Evolutionary conservation across 805 yeast species (phyloP).

Genomic region (Cyberlindnera subsufficiens): DNA sequence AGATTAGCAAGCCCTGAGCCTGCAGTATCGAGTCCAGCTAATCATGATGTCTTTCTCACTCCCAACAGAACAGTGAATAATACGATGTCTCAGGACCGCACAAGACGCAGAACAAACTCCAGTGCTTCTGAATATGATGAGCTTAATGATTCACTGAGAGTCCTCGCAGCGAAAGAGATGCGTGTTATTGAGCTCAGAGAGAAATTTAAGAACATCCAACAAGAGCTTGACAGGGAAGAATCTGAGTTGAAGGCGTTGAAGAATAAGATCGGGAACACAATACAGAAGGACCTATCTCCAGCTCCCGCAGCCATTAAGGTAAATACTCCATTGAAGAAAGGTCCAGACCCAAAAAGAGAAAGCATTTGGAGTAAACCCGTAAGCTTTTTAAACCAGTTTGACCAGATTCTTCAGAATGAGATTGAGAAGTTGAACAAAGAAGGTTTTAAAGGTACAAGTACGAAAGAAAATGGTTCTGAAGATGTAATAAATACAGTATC

Average conservation of each 20-base stretch:
- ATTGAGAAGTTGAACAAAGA: constrained; percentile 43
- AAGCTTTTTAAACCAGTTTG: constrained; percentile 60
- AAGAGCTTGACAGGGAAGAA: constrained; percentile 36
- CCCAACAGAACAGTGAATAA: constrained; percentile 5
- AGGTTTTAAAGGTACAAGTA: constrained; percentile 11
- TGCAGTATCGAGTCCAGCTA: neutral
- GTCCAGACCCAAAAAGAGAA: constrained; percentile 9
- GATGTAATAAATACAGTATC: constrained; percentile 33
- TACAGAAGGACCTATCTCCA: constrained; percentile 21
- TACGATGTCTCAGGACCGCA: neutral
- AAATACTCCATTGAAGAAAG: neutral
- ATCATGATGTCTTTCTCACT: neutral
- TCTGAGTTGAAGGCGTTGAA: constrained; percentile 28
- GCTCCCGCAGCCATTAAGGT: constrained; percentile 3
- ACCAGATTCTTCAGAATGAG: constrained; percentile 59
- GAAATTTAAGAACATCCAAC: constrained; percentile 40
- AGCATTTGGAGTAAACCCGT: constrained; percentile 50
- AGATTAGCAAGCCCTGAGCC: neutral
- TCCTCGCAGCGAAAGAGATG: constrained; percentile 65
- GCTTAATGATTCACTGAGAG: constrained; percentile 49
- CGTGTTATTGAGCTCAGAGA: constrained; percentile 57
- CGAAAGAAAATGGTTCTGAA: constrained; percentile 6
- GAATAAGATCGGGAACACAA: constrained; percentile 27
- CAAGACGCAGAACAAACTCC: constrained; percentile 19
- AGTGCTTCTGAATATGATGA: constrained; percentile 23